A percentile compares a stretch with the other conserved stretches of the same genome.
These are phyloP conservation scores for Diplogelasinospora grovesii DNA, from an alignment of 495 filamentous ascomycete genomes.

Conservation along the genomic window DNA sequence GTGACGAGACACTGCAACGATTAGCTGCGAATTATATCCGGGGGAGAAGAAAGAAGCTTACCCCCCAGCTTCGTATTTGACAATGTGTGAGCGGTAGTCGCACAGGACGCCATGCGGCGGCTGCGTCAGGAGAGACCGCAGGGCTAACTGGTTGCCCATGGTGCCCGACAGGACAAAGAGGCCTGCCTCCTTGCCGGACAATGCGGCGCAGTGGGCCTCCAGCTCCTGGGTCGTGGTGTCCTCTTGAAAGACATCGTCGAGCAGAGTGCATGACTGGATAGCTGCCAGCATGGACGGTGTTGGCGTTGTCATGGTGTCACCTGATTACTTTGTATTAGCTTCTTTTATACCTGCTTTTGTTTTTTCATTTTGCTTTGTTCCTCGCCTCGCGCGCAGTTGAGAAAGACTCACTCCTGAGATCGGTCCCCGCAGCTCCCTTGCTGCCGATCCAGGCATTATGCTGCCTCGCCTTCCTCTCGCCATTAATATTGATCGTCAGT, in stretches of 20 bases:
- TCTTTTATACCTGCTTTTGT: no score
- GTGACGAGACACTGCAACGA: constrained; percentile 37
- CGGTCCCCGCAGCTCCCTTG: constrained; percentile 33
- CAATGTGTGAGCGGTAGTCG: constrained; percentile 60
- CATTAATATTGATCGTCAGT: neutral
- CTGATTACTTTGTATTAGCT: constrained; percentile 22
- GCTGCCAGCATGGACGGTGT: constrained; percentile 72
- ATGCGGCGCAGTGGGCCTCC: constrained; percentile 59
- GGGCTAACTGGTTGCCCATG: constrained; percentile 78
- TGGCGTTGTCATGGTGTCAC: constrained; percentile 83
- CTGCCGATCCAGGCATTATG: constrained; percentile 34
- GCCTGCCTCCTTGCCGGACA: constrained; percentile 65
- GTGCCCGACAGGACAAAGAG: constrained; percentile 82
- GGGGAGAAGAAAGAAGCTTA: constrained; percentile 6
- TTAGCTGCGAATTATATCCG: constrained; percentile 6
- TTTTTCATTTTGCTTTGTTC: no score
- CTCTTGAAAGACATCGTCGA: constrained; percentile 81
- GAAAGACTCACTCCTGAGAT: constrained; percentile 36
- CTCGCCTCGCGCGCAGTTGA: no score
- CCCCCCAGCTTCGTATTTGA: constrained; percentile 69
- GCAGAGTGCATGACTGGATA: constrained; percentile 50
- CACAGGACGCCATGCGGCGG: constrained; percentile 67
- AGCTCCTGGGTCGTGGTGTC: constrained; percentile 73
- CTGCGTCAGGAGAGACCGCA: constrained; percentile 60
- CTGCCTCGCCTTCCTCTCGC: no score